A percentile compares a stretch with the other conserved stretches of the same genome.
Conservation (phyloP, 1,284 basidiomycete species). For the Ustilago curta region DNA sequence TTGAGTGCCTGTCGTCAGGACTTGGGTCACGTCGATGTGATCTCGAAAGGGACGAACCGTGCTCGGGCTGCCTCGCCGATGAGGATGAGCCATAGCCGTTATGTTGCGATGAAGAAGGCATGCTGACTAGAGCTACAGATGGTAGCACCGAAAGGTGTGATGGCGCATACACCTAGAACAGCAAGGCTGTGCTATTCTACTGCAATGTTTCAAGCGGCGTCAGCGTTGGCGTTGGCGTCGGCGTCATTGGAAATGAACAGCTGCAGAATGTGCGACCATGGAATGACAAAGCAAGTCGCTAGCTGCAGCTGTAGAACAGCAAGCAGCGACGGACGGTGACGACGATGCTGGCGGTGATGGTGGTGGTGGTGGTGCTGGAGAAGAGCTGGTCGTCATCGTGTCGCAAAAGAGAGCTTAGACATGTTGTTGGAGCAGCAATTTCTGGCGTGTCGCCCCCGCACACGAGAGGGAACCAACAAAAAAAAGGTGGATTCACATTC, state of each 20-base stretch:
- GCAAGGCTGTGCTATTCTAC: background rate
- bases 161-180: background rate
- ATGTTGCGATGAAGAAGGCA: slow-evolving; percentile 23
- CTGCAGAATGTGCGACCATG: background rate
- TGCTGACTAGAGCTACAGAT: slow-evolving; percentile 3
- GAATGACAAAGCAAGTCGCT: too few species aligned
- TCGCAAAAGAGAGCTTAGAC: too few species aligned
- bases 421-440: too few species aligned
- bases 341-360: slow-evolving; percentile 4
- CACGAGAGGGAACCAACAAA: too few species aligned
- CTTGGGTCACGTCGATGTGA: slow-evolving; percentile 12
- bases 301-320: background rate
- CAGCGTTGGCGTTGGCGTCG: too few species aligned
- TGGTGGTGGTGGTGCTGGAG: background rate
- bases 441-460: too few species aligned
- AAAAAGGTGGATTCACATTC: background rate
- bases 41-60: slow-evolving; percentile 9
- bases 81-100: slow-evolving; percentile 25
- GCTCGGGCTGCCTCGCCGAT: slow-evolving; percentile 24
- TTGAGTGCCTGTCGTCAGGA: background rate
- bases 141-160: background rate
- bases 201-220: background rate
- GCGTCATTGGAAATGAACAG: background rate
- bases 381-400: background rate
- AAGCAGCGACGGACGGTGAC: background rate